These are phyloP conservation scores for Podochytrium sp. DNA, from an alignment of 192 early-diverging fungal species.

Conservation along the genomic window DNA sequence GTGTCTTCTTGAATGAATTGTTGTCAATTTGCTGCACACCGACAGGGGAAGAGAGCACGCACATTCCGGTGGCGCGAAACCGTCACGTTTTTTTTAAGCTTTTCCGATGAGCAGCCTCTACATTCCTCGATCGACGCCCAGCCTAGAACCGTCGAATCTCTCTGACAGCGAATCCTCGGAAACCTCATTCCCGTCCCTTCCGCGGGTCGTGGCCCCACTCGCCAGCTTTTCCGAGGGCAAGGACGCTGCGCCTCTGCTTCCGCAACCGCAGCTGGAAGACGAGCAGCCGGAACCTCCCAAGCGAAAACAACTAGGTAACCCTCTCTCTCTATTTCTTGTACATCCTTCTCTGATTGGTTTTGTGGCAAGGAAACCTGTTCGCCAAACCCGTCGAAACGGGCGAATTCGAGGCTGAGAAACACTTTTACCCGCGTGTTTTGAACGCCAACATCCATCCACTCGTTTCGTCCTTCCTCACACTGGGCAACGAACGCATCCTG, in stretches of 20 bases:
- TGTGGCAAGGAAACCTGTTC: constrained; percentile 4
- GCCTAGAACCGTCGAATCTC: background rate
- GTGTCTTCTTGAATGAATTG: no score
- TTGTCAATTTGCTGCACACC: no score
- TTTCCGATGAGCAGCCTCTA: background rate
- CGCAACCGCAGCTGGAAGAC: background rate
- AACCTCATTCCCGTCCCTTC: constrained; percentile 11
- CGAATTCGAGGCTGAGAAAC: constrained; percentile 81
- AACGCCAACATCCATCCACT: constrained; percentile 89
- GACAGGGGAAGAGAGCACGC: no score
- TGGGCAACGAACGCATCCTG: constrained; percentile 89
- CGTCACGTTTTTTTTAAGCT: background rate
- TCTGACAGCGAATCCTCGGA: constrained; percentile 30
- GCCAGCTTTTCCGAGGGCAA: no score
- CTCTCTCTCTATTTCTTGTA: background rate
- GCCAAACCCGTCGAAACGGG: constrained; percentile 46
- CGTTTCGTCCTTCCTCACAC: constrained; percentile 79
- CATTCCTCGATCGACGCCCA: background rate
- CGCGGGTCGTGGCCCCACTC: background rate
- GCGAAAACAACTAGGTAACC: constrained; percentile 14
- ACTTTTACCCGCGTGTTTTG: constrained; percentile 87
- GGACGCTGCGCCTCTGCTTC: no score
- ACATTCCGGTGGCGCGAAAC: no score
- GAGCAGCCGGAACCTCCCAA: background rate
- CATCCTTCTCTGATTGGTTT: background rate